Evolutionary conservation across 495 filamentous ascomycete genomes (phyloP), one percentile per base, ranked within the genome.

Genomic region (Aspergillus bridgeri): DNA sequence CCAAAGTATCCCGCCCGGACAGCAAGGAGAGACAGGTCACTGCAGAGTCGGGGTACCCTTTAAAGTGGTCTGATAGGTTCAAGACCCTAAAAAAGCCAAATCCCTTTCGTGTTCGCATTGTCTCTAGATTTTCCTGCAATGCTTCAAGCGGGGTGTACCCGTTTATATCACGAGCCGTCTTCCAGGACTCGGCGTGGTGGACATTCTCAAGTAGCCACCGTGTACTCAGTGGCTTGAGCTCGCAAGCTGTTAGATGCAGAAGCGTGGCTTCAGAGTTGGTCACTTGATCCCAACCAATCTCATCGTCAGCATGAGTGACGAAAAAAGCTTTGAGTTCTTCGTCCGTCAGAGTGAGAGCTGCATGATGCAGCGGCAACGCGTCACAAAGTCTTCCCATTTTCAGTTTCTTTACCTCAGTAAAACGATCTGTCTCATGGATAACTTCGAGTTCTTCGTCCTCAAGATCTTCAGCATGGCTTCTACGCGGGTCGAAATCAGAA

Each of bases 131-230:
- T 43, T 60, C 57, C 53, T 58, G 51, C 43, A 67, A 50, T 29
- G 54, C 57, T 54, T 70, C 66, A 18, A 69, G 60, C 18, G 60
- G 68, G 29, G 62, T 72, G 45, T 69, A 59, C 49, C 66, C 64
- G 42, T 67, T 24, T 57, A 69, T 60, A 62, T 70, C 59, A 44
- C 63, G 59, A 42, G 57, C 50, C 17, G 50, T 45, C 42, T 64
- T 66, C 61, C 55, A 66, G 51, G 51, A 61, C 33, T 57, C 48
- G 15, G 57, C 58, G 23, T 51, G n/a, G 25, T 27, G 51, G 45
- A 61, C 48, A 63, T 68, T 63, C 29, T 62, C 23, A 43, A 68
- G 59, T 45, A 70, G 61, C 62, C 59, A 69, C 48, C n/a, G 46
- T 53, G 63, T 63, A 38, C 64, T 62, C 25, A 57, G 44, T 38